Evolutionary conservation across 352 stramenopile species (phyloP), one percentile per base, ranked within the genome.

Genomic region (Pythium inflatum): DNA sequence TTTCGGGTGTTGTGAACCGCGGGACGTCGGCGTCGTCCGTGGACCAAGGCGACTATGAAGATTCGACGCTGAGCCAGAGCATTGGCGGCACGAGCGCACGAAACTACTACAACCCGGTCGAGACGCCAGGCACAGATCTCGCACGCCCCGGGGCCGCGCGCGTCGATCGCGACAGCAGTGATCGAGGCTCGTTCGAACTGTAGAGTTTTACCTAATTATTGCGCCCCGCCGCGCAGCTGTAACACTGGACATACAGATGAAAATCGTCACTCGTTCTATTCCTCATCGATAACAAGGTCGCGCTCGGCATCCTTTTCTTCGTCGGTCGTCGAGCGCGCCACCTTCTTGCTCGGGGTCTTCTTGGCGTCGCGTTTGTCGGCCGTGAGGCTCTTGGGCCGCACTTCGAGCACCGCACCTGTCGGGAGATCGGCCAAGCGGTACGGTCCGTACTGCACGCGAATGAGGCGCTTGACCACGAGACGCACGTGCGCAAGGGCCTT

Each of bases 391-490:
- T 95, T 96, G 11, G 83, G 65, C 5, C 67, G 69, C 27, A 95
- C 88, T 62, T 95, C 85, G 24, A 97, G 59, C 50, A 96, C 90
- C 14, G 87, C 73, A n/a, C 91, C 91, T 7, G 65, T 70, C 5
- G 78, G 77, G 3, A 97, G 70, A 64, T 95, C 85, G 11, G 85
- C 88, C 12, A 97, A 82, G 33, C 82, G 81, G 71, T 97, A 98
- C 20, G 92, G 90, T 8, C 93, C 93, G 54, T 94, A 98, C 54
- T 95, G 79, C 31, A 94, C 89, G 57, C 93, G 90, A 22, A 97
- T 93, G 27, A 98, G 76, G 27, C 80, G 81, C 73, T 96, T 95
- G 30, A 98, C 87, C 22, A 93, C 77, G 24, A 98, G 75, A 7
- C 89, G 85, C 25, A 98, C 82, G 63, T 96, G 83, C 11, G 87